Evolutionary conservation across 345 rosid species (phyloP).

Genomic region (Noccaea caerulescens): DNA sequence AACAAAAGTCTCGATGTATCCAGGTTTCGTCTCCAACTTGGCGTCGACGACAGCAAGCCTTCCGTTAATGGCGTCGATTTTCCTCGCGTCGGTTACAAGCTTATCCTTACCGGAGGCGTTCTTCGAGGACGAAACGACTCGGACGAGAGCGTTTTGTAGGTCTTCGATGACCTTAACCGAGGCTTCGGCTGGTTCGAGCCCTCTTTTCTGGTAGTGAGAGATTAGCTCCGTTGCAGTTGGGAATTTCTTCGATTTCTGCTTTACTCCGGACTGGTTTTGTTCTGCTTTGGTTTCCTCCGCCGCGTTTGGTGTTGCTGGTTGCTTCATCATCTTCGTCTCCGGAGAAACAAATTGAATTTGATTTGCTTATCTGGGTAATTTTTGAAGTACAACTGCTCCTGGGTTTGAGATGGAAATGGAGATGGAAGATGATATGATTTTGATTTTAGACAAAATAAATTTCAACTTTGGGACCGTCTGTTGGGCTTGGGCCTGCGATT

Average conservation of each 20-base stretch:
- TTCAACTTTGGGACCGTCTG: constrained; percentile 2
- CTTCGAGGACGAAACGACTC: constrained; percentile 57
- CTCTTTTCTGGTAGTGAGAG: constrained; percentile 74
- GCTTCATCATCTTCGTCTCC: constrained; percentile 52
- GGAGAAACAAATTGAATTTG: background rate
- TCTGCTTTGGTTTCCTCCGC: constrained; percentile 40
- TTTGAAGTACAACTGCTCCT: background rate
- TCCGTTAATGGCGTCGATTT: constrained; percentile 59
- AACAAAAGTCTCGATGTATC: constrained; percentile 59
- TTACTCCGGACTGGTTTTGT: constrained; percentile 35
- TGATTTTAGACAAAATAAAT: background rate
- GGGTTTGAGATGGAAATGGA: constrained; percentile 6
- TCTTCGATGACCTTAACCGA: constrained; percentile 84
- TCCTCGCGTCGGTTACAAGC: constrained; percentile 54
- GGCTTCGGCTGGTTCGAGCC: constrained; percentile 73
- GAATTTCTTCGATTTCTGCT: constrained; percentile 45
- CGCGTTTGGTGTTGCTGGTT: constrained; percentile 45
- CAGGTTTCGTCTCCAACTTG: constrained; percentile 88
- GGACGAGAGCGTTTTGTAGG: constrained; percentile 70
- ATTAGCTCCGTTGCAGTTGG: constrained; percentile 77
- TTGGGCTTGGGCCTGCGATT: constrained; percentile 36
- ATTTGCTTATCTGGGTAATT: constrained; percentile 20
- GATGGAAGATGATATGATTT: background rate
- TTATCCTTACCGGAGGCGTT: constrained; percentile 52
- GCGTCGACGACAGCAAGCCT: constrained; percentile 74